Evolutionary conservation across 768 basidiomycete genomes (phyloP).

Genomic region (Lepiota venenata): DNA sequence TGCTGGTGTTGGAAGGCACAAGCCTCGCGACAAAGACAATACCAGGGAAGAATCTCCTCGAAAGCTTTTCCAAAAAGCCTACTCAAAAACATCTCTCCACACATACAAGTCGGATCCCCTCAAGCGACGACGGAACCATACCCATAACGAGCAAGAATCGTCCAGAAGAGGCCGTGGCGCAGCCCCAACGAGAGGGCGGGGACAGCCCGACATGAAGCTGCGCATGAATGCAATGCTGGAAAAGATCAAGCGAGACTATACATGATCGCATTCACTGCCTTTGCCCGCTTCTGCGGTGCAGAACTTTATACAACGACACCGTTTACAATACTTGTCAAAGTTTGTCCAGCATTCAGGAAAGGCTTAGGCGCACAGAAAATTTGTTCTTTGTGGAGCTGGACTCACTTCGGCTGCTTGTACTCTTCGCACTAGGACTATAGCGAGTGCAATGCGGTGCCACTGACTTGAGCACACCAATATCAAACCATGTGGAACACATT

Average conservation of each 20-base stretch:
- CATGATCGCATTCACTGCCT: not conserved
- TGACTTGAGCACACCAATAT: too few relatives aligned
- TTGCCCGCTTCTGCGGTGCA: too few relatives aligned
- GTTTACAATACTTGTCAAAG: too few relatives aligned
- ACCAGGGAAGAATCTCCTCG: conserved; percentile 39
- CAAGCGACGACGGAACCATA: not conserved
- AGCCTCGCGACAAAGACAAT: conserved; percentile 5
- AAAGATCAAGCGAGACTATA: conserved; percentile 69
- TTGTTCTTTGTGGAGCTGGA: too few relatives aligned
- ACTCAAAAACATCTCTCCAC: conserved; percentile 55
- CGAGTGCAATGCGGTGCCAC: too few relatives aligned
- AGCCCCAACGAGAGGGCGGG: conserved; percentile 27
- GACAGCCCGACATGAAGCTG: conserved; percentile 72
- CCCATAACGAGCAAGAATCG: conserved; percentile 8
- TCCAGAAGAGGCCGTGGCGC: conserved; percentile 24
- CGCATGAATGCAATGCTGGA: conserved; percentile 87
- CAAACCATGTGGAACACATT: too few relatives aligned
- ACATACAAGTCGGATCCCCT: conserved; percentile 50
- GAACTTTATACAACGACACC: too few relatives aligned
- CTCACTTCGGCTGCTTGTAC: too few relatives aligned
- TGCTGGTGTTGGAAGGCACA: too few relatives aligned
- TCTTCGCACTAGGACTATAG: too few relatives aligned
- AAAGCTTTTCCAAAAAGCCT: conserved; percentile 60
- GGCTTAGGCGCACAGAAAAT: too few relatives aligned
- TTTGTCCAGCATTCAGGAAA: too few relatives aligned